These are phyloP conservation scores for Pseudocercospora fuligena DNA, from an alignment of 2,329 filamentous ascomycete species.

Conservation along the genomic window DNA sequence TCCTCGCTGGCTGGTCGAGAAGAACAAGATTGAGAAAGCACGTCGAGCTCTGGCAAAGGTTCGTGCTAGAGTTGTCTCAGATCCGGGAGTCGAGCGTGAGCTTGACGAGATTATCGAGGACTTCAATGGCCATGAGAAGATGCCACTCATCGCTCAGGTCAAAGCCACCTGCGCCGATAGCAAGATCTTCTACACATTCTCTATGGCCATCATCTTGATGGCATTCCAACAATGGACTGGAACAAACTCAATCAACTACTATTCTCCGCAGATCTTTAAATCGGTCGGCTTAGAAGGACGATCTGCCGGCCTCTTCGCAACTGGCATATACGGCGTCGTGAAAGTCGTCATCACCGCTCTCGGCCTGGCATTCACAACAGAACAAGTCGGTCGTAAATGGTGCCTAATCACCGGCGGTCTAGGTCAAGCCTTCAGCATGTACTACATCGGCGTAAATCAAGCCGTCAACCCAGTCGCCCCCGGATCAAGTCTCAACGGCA, in stretches of 20 bases:
- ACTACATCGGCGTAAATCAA: conserved; percentile 43
- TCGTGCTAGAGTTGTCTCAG: conserved; percentile 43
- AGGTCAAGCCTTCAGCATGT: conserved; percentile 53
- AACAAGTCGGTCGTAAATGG: conserved; percentile 53
- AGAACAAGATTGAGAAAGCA: conserved; percentile 54
- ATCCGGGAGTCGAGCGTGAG: conserved; percentile 45
- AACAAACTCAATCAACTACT: conserved; percentile 47
- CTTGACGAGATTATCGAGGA: conserved; percentile 52
- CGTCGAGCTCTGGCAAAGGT: conserved; percentile 47
- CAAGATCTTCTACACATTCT: conserved; percentile 48
- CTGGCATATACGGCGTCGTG: conserved; percentile 53
- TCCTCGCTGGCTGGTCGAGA: conserved; percentile 60
- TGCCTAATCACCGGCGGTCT: conserved; percentile 48
- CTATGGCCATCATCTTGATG: conserved; percentile 51
- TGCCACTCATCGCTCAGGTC: conserved; percentile 46
- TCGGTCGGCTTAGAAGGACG: conserved; percentile 47
- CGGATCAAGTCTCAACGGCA: conserved; percentile 50
- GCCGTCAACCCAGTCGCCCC: conserved; percentile 56
- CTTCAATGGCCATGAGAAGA: conserved; percentile 50
- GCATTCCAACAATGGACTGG: conserved; percentile 46
- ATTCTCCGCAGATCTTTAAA: conserved; percentile 51
- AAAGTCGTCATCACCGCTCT: conserved; percentile 52
- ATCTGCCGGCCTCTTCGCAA: conserved; percentile 51
- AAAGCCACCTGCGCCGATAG: conserved; percentile 45
- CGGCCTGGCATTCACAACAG: conserved; percentile 52